Evolutionary conservation across 768 basidiomycete species (phyloP).

Genomic region (Amanita jacksonii): DNA sequence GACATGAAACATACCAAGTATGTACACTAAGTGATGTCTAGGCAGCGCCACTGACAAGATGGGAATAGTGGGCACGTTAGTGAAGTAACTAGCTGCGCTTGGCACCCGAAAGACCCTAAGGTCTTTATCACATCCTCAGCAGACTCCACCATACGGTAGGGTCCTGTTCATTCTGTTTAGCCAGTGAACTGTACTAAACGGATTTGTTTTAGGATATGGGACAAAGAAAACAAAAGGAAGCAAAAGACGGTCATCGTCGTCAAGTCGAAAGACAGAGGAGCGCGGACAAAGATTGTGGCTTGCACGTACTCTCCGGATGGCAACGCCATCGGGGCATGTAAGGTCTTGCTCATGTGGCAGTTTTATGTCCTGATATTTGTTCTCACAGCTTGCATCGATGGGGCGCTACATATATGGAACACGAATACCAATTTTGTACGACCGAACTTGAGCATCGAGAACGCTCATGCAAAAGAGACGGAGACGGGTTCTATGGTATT

Average conservation of each 20-base stretch:
- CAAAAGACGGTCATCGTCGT: slow-evolving; percentile 95
- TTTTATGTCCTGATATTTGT: slow-evolving; percentile 2
- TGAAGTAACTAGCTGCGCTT: slow-evolving; percentile 81
- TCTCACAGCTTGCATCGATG: slow-evolving; percentile 74
- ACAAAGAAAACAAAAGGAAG: slow-evolving; percentile 84
- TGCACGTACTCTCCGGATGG: slow-evolving; percentile 89
- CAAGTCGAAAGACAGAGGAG: slow-evolving; percentile 91
- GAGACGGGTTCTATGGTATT: slow-evolving; percentile 85
- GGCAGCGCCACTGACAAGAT: slow-evolving; percentile 4
- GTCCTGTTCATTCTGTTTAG: slow-evolving; percentile 6
- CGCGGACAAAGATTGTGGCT: slow-evolving; percentile 81
- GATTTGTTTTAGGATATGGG: slow-evolving; percentile 69
- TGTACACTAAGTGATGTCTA: slow-evolving; percentile 20
- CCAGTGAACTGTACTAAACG: slow-evolving; percentile 1
- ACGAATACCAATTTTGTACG: slow-evolving; percentile 88
- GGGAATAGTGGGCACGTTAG: slow-evolving; percentile 80
- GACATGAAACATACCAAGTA: slow-evolving; percentile 99
- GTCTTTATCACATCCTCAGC: slow-evolving; percentile 89
- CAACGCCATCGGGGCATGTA: slow-evolving; percentile 83
- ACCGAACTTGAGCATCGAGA: slow-evolving; percentile 79
- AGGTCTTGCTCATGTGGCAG: slow-evolving; percentile 13
- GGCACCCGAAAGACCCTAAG: slow-evolving; percentile 84
- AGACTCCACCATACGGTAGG: slow-evolving; percentile 87
- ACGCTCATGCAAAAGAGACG: slow-evolving; percentile 77
- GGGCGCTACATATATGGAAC: slow-evolving; percentile 90